phyloP scores from a whole-genome alignment of 176 grass and related monocot species.

The Cocos nucifera region DNA sequence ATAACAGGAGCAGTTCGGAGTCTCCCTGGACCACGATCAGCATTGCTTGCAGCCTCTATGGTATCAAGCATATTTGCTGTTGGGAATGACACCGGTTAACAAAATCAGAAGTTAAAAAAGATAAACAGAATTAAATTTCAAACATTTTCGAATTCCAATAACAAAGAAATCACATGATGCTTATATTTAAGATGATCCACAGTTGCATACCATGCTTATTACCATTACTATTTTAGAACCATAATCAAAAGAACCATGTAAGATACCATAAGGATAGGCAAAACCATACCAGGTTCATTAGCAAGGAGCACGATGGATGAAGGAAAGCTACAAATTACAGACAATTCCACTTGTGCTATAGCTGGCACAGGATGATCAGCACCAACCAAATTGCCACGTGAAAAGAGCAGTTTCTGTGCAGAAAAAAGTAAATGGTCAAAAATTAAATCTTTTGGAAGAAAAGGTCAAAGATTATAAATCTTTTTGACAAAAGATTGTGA shows the following conservation, averaged over 20 bases:
- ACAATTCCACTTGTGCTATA: slow-evolving; percentile 44
- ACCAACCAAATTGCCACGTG: slow-evolving; percentile 88
- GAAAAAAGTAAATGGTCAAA: slow-evolving; percentile 17
- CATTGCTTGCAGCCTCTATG: slow-evolving; percentile 56
- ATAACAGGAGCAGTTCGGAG: slow-evolving; percentile 64
- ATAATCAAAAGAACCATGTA: neutral
- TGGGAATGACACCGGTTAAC: slow-evolving; percentile 11
- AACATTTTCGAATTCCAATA: no score
- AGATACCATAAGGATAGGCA: slow-evolving; percentile 11
- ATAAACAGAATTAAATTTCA: no score
- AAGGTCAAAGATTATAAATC: no score
- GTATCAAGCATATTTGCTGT: slow-evolving; percentile 65
- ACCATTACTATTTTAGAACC: no score
- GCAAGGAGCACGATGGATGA: slow-evolving; percentile 74
- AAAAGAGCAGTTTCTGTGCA: slow-evolving; percentile 71
- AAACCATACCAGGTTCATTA: slow-evolving; percentile 92
- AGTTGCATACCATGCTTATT: no score
- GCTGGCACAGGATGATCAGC: slow-evolving; percentile 60
- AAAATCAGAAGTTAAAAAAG: slow-evolving; percentile 1
- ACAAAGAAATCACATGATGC: no score
- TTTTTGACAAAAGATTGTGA: no score
- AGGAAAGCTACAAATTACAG: slow-evolving; percentile 73
- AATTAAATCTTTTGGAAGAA: neutral
- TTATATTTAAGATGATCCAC: no score
- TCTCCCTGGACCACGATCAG: slow-evolving; percentile 56